Base-by-base conservation (phyloP, 163 green algal genomes). In the Scenedesmus sp. region DNA sequence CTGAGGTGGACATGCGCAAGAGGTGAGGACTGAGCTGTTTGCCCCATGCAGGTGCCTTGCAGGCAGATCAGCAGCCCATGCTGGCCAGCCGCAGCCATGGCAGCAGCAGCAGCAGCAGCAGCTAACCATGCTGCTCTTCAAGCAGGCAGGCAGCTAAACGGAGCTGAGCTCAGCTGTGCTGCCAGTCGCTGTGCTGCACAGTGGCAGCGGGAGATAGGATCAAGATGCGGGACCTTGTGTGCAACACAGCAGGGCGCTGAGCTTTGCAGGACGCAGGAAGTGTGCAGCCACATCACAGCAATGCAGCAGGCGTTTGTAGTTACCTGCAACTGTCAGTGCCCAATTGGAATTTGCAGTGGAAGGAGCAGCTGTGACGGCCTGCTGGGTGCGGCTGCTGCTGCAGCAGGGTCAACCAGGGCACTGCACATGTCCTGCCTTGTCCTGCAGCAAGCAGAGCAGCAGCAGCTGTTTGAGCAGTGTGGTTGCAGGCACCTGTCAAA, bases 1-100 rank as follows among this genome's bases (percentile, higher is more conserved):
- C 98, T 81, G 98, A 99, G 94, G 96, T 99, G 40, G 97, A 99
- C 96, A 95, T 99, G 73, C 95, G 89, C 90, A 99, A 99, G 96
- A 94, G 97, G 95, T 98, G 86, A 90, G 79, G 30, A 16, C 22
- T 12, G 65, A 70, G 43, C 18, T 72, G 22, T 46, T 73, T n/a
- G 44, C 43, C 81, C 51, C 81, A 86, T 84, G 43, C 79, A 84
- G 79, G 37, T 61, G 79, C 79, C 44, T 24, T 24, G 65, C 42
- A 59, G 82, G 82, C 12, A 26, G 53, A 59, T 83, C 56, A 68
- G 43, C 84, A 80, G 53, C 81, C 37, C 22, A 37, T 44, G 80
- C 78, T 83, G 90, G 20, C 33, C 46, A 85, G 72, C 70, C 78
- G 72, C 86, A 59, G 72, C 68, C 40, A 73, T 46, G 35, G 83